Base-by-base conservation (phyloP, 805 yeast species). In the Candida quercuum region DNA sequence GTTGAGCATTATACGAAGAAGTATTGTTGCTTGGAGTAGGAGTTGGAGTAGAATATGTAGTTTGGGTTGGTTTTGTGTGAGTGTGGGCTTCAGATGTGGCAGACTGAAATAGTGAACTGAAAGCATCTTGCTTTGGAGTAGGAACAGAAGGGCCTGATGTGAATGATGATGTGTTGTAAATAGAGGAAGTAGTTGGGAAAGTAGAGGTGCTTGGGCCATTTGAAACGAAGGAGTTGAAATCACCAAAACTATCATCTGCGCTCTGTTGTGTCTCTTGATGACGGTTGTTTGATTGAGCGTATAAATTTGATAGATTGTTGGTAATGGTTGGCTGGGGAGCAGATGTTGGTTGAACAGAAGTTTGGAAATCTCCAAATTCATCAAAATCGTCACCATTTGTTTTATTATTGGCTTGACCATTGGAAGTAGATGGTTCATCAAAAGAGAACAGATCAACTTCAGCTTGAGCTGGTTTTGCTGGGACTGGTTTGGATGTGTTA, bases 351-450 rank as follows among this genome's bases (percentile, higher is more conserved):
- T 36, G 43, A 4, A 74, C 77, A 11, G 87, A 83, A 41, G 70
- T 62, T 59, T 84, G 91, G 70, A 84, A 84, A 47, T 84, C 93
- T 46, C 83, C 87, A 56, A 85, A 85, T 28, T 84, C 93, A 45
- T 82, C 87, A 56, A 85, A 85, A 28, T 84, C 93, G 45, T 82
- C 86, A 38, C 78, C 87, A 39, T 72, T 76, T 21, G 74, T 84
- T 9, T 71, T 76, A 6, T 57, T 42, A 13, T 20, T 9, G 35
- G 23, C 26, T 31, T 17, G 26, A 20, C 16, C 23, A 33, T 19
- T 22, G 26, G 32, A 19, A 15, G 30, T 38, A 16, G 55, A 47
- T 20, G 58, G 38, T 28, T 57, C 63, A 36, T 64, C 73, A 42
- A 72, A 69, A 21, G 69, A 66, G 42, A 74, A 71, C 43, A 76